Conservation (phyloP, 192 early-diverging fungal genomes). For the Entomortierella beljakovae region DNA sequence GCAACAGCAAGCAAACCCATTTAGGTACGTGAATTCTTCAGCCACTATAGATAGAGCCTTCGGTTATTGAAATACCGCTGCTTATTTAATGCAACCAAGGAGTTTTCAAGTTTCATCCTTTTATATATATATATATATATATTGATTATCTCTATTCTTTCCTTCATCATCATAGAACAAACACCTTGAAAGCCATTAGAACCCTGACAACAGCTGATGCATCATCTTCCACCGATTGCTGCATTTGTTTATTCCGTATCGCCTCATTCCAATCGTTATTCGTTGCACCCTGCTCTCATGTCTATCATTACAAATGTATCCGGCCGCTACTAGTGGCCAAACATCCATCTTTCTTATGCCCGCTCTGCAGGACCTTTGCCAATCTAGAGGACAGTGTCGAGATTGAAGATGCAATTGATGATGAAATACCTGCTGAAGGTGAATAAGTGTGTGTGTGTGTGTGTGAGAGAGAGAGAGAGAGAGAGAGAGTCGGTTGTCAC, state of each 20-base stretch:
- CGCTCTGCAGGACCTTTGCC: conserved; percentile 92
- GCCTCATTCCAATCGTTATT: conserved; percentile 93
- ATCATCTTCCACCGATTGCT: conserved; percentile 72
- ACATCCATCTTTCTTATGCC: conserved; percentile 85
- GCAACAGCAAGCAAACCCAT: conserved; percentile 74
- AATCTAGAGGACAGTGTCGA: conserved; percentile 78
- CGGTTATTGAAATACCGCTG: no score
- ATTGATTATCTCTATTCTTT: not conserved
- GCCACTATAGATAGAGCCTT: no score
- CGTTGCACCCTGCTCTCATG: conserved; percentile 93
- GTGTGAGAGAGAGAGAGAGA: no score
- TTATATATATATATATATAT: no score
- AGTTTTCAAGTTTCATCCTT: no score
- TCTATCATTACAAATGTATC: conserved; percentile 95
- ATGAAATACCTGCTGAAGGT: conserved; percentile 53
- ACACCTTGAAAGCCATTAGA: conserved; percentile 59
- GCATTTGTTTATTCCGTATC: conserved; percentile 91
- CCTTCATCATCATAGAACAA: conserved; percentile 34
- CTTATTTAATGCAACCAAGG: no score
- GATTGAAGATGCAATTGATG: conserved; percentile 50
- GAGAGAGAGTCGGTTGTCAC: not conserved
- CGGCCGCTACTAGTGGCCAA: conserved; percentile 79
- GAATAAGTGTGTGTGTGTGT: conserved; percentile 11
- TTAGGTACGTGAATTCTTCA: conserved; percentile 51
- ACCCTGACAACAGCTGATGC: conserved; percentile 60